Evolutionary conservation across 2,329 filamentous ascomycete species (phyloP).

Genomic region (Cercospora berteroae): DNA sequence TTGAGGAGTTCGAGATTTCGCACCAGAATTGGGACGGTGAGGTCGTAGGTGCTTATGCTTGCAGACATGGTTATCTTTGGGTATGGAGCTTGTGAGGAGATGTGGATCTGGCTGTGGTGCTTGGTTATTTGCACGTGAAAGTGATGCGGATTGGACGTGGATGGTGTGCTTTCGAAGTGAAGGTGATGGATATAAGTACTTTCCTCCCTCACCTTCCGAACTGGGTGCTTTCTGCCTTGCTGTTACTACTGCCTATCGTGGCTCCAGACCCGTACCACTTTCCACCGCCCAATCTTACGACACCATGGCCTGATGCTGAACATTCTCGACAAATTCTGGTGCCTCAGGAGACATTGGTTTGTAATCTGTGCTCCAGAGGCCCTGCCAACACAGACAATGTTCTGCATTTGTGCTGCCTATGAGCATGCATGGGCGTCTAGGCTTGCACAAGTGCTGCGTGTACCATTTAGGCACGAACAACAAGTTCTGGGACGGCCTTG

Average conservation of each 20-base stretch:
- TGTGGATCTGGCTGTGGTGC: neutral
- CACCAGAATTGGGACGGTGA: conserved; percentile 44
- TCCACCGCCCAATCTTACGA: neutral
- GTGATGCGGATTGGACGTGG: neutral
- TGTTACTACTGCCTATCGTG: neutral
- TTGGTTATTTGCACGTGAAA: neutral
- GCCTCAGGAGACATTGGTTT: neutral
- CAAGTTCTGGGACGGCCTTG: neutral
- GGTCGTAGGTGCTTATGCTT: conserved; percentile 20
- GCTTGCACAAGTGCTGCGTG: neutral
- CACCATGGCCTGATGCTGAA: neutral
- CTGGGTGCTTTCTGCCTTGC: neutral
- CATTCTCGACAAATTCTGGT: neutral
- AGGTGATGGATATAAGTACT: neutral
- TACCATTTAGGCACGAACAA: neutral
- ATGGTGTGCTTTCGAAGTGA: conserved; percentile 6
- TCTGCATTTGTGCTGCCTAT: neutral
- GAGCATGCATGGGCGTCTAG: neutral
- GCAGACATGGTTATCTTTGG: neutral
- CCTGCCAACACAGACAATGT: neutral
- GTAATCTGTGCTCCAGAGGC: neutral
- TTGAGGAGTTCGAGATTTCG: conserved; percentile 45
- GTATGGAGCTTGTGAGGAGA: neutral
- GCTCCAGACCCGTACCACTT: neutral
- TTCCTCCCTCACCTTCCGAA: neutral